A percentile compares a stretch with the other conserved stretches of the same genome.
Conservation (phyloP, 495 filamentous ascomycete genomes). For the Neurospora sp. region DNA sequence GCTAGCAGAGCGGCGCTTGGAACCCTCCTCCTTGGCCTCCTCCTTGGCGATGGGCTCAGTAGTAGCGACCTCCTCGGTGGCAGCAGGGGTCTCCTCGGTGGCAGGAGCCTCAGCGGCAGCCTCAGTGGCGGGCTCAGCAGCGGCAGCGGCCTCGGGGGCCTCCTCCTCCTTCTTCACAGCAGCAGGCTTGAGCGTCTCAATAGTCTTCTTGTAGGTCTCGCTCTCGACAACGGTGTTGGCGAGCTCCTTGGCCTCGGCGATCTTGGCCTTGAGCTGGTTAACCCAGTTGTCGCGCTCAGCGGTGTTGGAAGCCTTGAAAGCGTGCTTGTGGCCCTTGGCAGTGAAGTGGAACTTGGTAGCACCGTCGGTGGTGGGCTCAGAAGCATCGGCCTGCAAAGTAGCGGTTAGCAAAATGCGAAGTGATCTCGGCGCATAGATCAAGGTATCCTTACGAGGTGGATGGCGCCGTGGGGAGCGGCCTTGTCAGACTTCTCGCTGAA, state of each 20-base stretch:
- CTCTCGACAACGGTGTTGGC: conserved; percentile 56
- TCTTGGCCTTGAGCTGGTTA: conserved; percentile 62
- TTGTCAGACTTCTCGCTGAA: conserved; percentile 80
- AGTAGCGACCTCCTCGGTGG: conserved; percentile 34
- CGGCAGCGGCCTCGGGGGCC: conserved; percentile 13
- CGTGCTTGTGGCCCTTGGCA: conserved; percentile 76
- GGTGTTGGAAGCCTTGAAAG: conserved; percentile 64
- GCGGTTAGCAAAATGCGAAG: conserved; percentile 11
- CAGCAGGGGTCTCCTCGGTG: conserved; percentile 23
- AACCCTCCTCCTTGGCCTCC: conserved; percentile 40
- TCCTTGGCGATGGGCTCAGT: conserved; percentile 27
- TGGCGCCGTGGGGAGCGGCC: conserved; percentile 63
- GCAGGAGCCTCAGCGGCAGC: conserved; percentile 20
- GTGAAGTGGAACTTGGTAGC: conserved; percentile 75
- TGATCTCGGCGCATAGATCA: background rate
- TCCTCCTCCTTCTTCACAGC: conserved; percentile 38
- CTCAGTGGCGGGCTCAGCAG: conserved; percentile 21
- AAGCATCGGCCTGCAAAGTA: conserved; percentile 58
- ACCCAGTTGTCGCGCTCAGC: conserved; percentile 89
- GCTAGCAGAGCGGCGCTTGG: conserved; percentile 64
- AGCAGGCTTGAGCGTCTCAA: conserved; percentile 60
- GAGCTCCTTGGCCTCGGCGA: conserved; percentile 65
- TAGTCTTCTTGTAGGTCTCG: conserved; percentile 69
- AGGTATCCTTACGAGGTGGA: conserved; percentile 61
- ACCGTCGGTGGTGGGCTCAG: conserved; percentile 65